Percentiles rank a stretch among this genome's conserved stretches.
Evolutionary conservation across 164 flowering plant species (phyloP).

Genomic region (Liriodendron chinense): DNA sequence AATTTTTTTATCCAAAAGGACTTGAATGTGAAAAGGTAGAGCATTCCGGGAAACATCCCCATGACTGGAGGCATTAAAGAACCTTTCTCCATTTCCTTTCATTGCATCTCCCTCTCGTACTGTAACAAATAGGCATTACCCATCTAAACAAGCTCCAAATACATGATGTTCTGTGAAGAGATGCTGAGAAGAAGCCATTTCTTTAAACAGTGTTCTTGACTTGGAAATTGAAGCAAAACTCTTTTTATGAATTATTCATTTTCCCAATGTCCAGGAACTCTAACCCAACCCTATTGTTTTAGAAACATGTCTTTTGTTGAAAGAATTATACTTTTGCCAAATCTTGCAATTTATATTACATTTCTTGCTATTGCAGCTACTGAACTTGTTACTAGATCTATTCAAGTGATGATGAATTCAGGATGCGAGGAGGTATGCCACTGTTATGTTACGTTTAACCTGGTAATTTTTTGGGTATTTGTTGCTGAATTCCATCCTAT

Average conservation of each 20-base stretch:
- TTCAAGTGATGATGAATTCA: conserved; percentile 89
- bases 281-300: neutral
- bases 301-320: neutral
- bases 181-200: neutral
- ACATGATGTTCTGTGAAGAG: neutral
- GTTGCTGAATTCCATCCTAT: too few species aligned
- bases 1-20: too few species aligned
- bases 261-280: neutral
- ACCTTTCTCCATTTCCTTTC: too few species aligned
- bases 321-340: neutral
- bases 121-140: too few species aligned
- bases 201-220: neutral
- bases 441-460: neutral
- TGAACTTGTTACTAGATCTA: conserved; percentile 86
- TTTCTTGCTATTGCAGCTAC: conserved; percentile 64
- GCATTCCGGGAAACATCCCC: too few species aligned
- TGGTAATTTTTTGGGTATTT: neutral
- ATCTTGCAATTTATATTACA: conserved; percentile 9
- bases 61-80: too few species aligned
- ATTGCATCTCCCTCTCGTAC: too few species aligned
- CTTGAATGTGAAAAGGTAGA: too few species aligned
- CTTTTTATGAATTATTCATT: neutral
- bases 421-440: conserved; percentile 93
- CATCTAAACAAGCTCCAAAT: neutral
- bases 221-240: neutral